Conservation (phyloP, 1,284 basidiomycete genomes). For the Chalciporus piperatoides region DNA sequence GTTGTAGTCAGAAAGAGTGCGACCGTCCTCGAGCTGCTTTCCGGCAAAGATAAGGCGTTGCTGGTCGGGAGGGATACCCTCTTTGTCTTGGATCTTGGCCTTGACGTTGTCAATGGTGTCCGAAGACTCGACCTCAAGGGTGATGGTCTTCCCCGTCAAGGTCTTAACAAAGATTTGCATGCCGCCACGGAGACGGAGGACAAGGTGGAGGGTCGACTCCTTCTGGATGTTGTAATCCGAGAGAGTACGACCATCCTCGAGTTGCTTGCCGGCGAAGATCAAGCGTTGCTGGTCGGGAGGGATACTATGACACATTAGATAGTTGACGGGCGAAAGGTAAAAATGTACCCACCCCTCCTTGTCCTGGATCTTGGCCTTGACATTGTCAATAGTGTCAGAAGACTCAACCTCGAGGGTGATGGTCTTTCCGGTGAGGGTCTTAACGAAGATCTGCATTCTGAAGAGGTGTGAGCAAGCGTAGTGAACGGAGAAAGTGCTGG, state of each 20-base stretch:
- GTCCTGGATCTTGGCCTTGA: constrained; percentile 82
- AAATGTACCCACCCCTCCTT: constrained; percentile 74
- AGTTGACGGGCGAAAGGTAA: accelerated
- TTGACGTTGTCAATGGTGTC: constrained; percentile 90
- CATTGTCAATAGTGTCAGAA: constrained; percentile 86
- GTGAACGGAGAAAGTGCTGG: background rate
- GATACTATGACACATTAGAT: constrained; percentile 41
- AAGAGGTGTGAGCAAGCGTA: background rate
- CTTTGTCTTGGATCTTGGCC: constrained; percentile 82
- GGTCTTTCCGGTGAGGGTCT: constrained; percentile 88
- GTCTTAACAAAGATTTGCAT: constrained; percentile 91
- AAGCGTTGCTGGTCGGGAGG: constrained; percentile 82
- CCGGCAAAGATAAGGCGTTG: constrained; percentile 83
- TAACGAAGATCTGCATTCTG: constrained; percentile 81
- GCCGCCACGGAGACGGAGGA: constrained; percentile 83
- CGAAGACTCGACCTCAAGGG: constrained; percentile 87
- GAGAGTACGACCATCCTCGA: constrained; percentile 78
- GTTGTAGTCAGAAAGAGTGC: constrained; percentile 80
- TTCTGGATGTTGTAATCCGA: constrained; percentile 83
- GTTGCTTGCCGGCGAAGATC: constrained; percentile 88
- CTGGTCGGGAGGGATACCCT: constrained; percentile 79
- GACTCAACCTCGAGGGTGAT: constrained; percentile 93
- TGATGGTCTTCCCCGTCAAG: constrained; percentile 92
- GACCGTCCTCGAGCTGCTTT: constrained; percentile 81
- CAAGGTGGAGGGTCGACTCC: constrained; percentile 79